Evolutionary conservation across 768 basidiomycete genomes (phyloP).

Genomic region (Tylopilus sp.): DNA sequence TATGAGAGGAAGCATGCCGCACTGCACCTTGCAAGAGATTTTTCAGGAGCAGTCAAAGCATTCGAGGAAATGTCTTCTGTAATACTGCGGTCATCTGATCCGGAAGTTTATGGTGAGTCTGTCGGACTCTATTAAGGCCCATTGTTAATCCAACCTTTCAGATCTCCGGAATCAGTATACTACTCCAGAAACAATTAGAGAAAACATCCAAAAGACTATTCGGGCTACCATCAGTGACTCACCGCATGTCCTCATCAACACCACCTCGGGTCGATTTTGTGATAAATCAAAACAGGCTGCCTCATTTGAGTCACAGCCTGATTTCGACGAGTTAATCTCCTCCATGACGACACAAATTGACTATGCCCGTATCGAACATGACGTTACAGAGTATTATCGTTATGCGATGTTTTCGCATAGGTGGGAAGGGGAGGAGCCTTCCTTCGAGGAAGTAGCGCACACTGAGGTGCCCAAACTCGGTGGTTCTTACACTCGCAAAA

Average conservation of each 20-base stretch:
- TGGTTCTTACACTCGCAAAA: no score
- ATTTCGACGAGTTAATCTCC: not conserved
- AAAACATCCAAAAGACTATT: not conserved
- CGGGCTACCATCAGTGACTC: not conserved
- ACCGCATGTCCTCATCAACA: not conserved
- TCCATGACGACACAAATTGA: not conserved
- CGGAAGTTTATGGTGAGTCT: not conserved
- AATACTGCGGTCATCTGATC: not conserved
- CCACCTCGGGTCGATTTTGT: not conserved
- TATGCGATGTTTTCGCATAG: not conserved
- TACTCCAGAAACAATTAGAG: not conserved
- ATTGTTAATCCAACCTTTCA: not conserved
- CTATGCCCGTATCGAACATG: not conserved
- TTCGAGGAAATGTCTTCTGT: not conserved
- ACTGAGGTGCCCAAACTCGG: no score
- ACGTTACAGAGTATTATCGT: not conserved
- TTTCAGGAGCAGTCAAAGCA: not conserved
- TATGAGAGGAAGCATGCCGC: not conserved
- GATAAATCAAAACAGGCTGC: not conserved
- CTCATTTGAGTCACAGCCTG: not conserved
- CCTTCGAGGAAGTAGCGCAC: no score
- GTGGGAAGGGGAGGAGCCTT: no score
- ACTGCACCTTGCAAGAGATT: not conserved
- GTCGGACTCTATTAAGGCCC: no score
- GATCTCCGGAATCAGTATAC: not conserved